These are phyloP conservation scores for Penicillium mononematosum DNA, from an alignment of 495 filamentous ascomycete genomes.

Conservation along the genomic window DNA sequence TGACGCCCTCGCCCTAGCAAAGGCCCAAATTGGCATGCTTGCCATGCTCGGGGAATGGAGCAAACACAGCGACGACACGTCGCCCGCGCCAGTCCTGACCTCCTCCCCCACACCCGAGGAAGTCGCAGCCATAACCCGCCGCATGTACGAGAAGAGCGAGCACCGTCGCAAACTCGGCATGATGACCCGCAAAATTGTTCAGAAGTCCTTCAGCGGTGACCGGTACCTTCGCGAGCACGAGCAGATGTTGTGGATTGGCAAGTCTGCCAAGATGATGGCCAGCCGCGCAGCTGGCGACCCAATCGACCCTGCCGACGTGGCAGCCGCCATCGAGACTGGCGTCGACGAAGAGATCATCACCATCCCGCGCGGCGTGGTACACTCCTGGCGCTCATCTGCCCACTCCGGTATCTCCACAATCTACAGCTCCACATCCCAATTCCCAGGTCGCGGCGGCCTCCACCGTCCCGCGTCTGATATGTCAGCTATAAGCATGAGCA, in stretches of 20 bases:
- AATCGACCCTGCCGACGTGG: conserved; percentile 30
- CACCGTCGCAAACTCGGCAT: conserved; percentile 59
- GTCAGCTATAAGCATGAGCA: conserved; percentile 34
- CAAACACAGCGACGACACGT: conserved; percentile 50
- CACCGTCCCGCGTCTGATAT: conserved; percentile 30
- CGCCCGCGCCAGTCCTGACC: conserved; percentile 45
- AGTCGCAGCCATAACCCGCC: conserved; percentile 51
- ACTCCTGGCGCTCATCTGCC: conserved; percentile 43
- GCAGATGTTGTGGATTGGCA: conserved; percentile 67
- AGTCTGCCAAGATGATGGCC: conserved; percentile 44
- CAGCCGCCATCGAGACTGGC: conserved; percentile 28
- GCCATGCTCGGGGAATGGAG: conserved; percentile 61
- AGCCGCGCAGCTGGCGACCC: conserved; percentile 28
- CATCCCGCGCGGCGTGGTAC: conserved; percentile 37
- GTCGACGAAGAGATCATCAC: conserved; percentile 45
- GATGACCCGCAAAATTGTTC: conserved; percentile 58
- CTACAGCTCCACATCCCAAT: conserved; percentile 33
- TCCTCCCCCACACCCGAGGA: conserved; percentile 51
- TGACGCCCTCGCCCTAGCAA: conserved; percentile 56
- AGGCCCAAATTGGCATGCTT: conserved; percentile 62
- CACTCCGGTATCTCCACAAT: conserved; percentile 38
- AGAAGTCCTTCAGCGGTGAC: conserved; percentile 59
- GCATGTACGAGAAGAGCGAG: conserved; percentile 63
- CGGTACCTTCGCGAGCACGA: conserved; percentile 67
- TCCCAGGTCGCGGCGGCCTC: conserved; percentile 22